Conservation (phyloP, 352 stramenopile species). For the Phytophthora litchii region DNA sequence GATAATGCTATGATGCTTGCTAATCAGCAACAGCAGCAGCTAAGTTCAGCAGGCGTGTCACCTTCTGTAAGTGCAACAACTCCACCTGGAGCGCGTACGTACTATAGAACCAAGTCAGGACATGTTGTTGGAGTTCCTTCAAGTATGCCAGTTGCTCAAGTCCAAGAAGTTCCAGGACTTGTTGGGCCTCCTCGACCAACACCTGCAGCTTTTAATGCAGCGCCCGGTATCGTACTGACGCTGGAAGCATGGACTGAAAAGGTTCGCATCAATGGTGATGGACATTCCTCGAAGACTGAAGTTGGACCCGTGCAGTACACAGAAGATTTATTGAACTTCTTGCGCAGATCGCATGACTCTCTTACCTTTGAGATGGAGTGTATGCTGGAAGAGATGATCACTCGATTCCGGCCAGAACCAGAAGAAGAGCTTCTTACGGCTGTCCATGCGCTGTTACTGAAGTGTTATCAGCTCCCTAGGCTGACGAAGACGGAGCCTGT, state of each 20-base stretch:
- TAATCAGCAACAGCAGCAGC: conserved; percentile 43
- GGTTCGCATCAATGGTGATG: conserved; percentile 41
- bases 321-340: conserved; percentile 94
- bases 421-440: conserved; percentile 97
- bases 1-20: conserved; percentile 82
- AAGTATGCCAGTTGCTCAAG: conserved; percentile 55
- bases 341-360: conserved; percentile 90
- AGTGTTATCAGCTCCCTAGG: conserved; percentile 89
- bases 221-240: conserved; percentile 62
- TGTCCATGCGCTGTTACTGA: conserved; percentile 95
- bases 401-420: conserved; percentile 96
- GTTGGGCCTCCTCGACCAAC: conserved; percentile 67
- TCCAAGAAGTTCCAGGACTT: conserved; percentile 78
- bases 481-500: conserved; percentile 81
- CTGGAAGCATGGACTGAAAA: conserved; percentile 79
- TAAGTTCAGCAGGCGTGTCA: conserved; percentile 24
- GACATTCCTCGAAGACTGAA: conserved; percentile 58
- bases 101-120: conserved; percentile 84
- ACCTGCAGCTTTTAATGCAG: conserved; percentile 73
- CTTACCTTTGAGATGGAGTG: conserved; percentile 96
- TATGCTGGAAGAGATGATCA: conserved; percentile 99
- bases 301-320: conserved; percentile 90
- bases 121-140: conserved; percentile 78
- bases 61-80: conserved; percentile 32
- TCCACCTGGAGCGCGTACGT: conserved; percentile 39